Conservation (phyloP, 2,329 filamentous ascomycete species). For the Ramularia collo-cygni region DNA sequence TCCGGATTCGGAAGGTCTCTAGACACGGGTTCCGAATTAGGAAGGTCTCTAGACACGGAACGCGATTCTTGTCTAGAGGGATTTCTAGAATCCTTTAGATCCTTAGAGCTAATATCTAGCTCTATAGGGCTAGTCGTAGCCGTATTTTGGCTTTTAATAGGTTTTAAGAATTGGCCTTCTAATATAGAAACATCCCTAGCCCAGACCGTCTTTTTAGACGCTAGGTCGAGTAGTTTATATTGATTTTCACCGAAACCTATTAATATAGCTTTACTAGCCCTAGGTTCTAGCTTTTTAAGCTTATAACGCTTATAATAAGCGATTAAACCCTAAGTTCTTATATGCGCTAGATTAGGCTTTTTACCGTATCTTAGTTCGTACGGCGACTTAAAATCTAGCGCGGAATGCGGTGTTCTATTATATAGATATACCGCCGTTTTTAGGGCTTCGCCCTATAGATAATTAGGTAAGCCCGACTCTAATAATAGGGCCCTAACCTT, state of each 20-base stretch:
- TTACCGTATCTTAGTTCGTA: not conserved
- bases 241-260: not conserved
- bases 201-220: not conserved
- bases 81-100: not conserved
- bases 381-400: not conserved
- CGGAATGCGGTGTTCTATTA: not conserved
- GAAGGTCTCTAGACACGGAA: not conserved
- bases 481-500: conserved; percentile 1
- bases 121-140: not conserved
- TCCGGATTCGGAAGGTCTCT: not conserved
- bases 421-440: not conserved
- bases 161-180: not conserved
- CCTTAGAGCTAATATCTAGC: too few relatives aligned
- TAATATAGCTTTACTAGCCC: not conserved
- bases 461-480: not conserved
- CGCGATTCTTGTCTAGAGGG: not conserved
- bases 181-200: not conserved
- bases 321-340: not conserved
- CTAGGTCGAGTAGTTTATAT: not conserved
- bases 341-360: not conserved
- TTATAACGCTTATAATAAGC: not conserved
- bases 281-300: not conserved
- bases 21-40: not conserved
- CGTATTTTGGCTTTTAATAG: not conserved
- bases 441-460: not conserved